Conservation (phyloP, 1,284 basidiomycete genomes). For the Tylopilus orsonianus region DNA sequence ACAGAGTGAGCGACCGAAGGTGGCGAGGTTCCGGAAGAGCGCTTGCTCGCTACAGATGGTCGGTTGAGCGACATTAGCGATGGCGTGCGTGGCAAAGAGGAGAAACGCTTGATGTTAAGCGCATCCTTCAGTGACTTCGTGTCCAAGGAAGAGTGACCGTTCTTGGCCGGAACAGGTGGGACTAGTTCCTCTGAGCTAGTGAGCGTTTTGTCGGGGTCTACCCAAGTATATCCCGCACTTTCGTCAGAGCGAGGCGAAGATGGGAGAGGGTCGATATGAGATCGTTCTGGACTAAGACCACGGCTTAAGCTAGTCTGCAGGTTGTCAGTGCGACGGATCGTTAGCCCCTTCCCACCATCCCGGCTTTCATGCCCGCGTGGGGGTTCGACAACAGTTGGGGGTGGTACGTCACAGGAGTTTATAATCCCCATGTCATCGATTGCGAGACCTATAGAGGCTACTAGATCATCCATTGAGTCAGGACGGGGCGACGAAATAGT, state of each 20-base stretch:
- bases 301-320: slow-evolving; percentile 4
- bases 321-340: slow-evolving; percentile 34
- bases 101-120: slow-evolving; percentile 53
- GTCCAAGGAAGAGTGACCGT: slow-evolving; percentile 24
- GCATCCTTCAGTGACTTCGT: slow-evolving; percentile 30
- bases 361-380: slow-evolving; percentile 33
- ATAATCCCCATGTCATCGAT: slow-evolving; percentile 40
- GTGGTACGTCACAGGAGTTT: slow-evolving; percentile 33
- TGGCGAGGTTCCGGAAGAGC: slow-evolving; percentile 43
- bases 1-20: slow-evolving; percentile 29
- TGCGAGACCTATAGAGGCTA: slow-evolving; percentile 36
- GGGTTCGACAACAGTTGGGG: slow-evolving; percentile 42
- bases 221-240: slow-evolving; percentile 14
- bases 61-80: slow-evolving; percentile 39
- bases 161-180: slow-evolving; percentile 36
- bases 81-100: slow-evolving; percentile 58
- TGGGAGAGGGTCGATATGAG: slow-evolving; percentile 4
- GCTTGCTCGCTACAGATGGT: slow-evolving; percentile 27
- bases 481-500: slow-evolving; percentile 20
- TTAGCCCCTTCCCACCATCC: slow-evolving; percentile 25
- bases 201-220: slow-evolving; percentile 24
- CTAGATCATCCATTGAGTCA: slow-evolving; percentile 37
- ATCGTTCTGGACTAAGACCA: slow-evolving; percentile 16
- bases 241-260: slow-evolving; percentile 28
- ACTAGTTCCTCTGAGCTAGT: slow-evolving; percentile 20